phyloP scores from a whole-genome alignment of 306 rosid genomes.

The Potentilla sterilis region DNA sequence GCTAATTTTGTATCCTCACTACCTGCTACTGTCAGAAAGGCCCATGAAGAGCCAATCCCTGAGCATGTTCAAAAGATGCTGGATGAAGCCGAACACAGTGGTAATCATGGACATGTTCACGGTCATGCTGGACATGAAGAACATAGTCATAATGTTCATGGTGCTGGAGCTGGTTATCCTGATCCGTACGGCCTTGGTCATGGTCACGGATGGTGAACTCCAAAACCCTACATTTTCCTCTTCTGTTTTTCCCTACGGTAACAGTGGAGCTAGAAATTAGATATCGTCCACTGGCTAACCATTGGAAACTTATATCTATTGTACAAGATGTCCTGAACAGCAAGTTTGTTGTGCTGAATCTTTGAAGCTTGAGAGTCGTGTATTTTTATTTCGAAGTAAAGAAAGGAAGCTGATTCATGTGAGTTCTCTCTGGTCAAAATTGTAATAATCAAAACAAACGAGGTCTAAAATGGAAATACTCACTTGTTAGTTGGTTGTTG shows the following conservation, averaged over 20 bases:
- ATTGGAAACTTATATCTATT: not conserved
- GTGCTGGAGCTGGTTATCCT: conserved; percentile 52
- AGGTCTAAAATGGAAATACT: too few species aligned
- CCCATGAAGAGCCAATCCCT: conserved; percentile 58
- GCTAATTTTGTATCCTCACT: conserved; percentile 65
- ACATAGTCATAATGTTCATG: conserved; percentile 39
- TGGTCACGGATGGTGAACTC: conserved; percentile 53
- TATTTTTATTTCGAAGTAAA: not conserved
- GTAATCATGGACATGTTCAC: conserved; percentile 28
- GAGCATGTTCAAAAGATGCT: conserved; percentile 63
- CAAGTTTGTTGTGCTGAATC: not conserved
- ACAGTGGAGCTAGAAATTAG: conserved; percentile 14
- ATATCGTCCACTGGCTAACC: not conserved
- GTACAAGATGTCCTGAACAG: conserved; percentile 16
- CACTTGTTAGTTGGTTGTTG: not conserved
- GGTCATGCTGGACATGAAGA: conserved; percentile 29
- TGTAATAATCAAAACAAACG: not conserved
- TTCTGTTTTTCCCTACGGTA: not conserved
- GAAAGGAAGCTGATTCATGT: not conserved
- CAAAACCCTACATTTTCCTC: not conserved
- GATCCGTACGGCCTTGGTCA: conserved; percentile 73
- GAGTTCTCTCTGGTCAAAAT: not conserved
- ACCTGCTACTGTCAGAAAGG: conserved; percentile 65
- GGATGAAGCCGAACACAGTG: conserved; percentile 50
- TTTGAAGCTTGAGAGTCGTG: conserved; percentile 1